Percentiles rank a stretch among this genome's conserved stretches.
These are phyloP conservation scores for Cicer bijugum DNA, from an alignment of 306 rosid species.

Conservation along the genomic window DNA sequence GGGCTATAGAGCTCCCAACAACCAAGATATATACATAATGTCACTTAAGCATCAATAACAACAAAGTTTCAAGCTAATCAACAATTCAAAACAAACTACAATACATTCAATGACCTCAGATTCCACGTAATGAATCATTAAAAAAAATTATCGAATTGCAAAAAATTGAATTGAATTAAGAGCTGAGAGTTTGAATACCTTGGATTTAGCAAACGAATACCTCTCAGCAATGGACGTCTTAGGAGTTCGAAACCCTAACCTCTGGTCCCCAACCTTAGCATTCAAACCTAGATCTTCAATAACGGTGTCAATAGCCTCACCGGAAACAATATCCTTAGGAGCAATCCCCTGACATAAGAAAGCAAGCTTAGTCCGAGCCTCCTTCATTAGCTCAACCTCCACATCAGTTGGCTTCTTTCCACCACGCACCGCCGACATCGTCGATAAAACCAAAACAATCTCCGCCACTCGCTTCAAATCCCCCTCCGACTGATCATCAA, in stretches of 20 bases:
- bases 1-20: background rate
- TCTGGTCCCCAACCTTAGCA: constrained; percentile 68
- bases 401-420: constrained; percentile 71
- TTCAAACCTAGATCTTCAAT: constrained; percentile 88
- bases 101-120: background rate
- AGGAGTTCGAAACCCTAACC: constrained; percentile 80
- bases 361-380: constrained; percentile 75
- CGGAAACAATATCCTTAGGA: constrained; percentile 75
- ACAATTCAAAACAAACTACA: constrained; percentile 22
- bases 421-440: constrained; percentile 78
- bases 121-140: background rate
- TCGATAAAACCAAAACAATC: constrained; percentile 80
- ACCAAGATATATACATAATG: background rate
- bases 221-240: constrained; percentile 78
- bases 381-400: constrained; percentile 76
- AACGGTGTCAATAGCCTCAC: constrained; percentile 72
- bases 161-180: background rate
- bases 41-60: background rate
- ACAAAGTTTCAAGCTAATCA: background rate
- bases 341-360: constrained; percentile 70
- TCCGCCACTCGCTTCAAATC: constrained; percentile 84
- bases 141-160: background rate
- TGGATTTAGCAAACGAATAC: constrained; percentile 62
- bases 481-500: background rate
- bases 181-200: constrained; percentile 53